Evolutionary conservation across 2,329 filamentous ascomycete species (phyloP).

Genomic region (Triangularia setosa): DNA sequence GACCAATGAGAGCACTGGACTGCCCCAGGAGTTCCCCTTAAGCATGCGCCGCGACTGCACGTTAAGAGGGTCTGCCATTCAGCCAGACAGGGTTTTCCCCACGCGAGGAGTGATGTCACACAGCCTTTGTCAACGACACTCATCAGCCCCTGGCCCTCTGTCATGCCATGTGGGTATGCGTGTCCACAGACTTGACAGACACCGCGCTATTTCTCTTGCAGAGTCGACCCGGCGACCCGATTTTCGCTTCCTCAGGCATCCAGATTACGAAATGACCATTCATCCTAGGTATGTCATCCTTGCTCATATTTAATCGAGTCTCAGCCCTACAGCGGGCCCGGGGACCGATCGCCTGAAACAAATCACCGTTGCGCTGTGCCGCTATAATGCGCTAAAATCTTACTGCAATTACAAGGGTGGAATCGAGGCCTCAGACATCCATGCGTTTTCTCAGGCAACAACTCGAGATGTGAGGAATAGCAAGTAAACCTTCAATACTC

Average conservation of each 20-base stretch:
- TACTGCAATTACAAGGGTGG: not conserved
- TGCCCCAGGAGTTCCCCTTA: too few species aligned
- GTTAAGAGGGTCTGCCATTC: not conserved
- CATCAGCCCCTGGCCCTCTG: not conserved
- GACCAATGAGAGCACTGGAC: not conserved
- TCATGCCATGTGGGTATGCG: too few species aligned
- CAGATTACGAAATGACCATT: not conserved
- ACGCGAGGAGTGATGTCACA: not conserved
- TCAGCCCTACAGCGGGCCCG: not conserved
- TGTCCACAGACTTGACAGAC: too few species aligned
- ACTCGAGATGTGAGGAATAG: not conserved
- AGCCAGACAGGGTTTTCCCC: not conserved
- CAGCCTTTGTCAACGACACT: not conserved
- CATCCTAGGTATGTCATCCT: not conserved
- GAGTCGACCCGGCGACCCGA: not conserved
- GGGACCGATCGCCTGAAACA: not conserved
- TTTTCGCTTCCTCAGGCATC: not conserved
- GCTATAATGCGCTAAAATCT: not conserved
- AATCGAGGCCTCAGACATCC: not conserved
- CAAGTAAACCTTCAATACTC: too few species aligned
- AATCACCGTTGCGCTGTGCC: not conserved
- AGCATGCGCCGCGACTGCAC: not conserved
- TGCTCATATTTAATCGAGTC: not conserved
- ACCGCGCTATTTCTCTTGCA: too few species aligned
- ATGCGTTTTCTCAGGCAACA: not conserved